Evolutionary conservation across 768 basidiomycete species (phyloP), one percentile per base, ranked within the genome.

Genomic region (Termitomyces heimii): DNA sequence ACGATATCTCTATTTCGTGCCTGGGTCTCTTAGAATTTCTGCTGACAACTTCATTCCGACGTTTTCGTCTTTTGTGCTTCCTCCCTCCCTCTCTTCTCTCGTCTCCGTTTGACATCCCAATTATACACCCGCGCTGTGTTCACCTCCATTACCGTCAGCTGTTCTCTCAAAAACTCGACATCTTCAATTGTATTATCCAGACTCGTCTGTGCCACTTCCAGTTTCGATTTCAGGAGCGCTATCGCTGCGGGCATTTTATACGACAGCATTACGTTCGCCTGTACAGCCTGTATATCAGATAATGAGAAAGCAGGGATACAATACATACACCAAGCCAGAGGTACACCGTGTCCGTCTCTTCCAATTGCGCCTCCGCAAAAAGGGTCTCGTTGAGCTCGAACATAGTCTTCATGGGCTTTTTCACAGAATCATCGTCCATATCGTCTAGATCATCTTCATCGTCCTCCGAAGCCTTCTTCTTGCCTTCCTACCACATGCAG

Each of bases 251-350:
- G 79, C 26, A 96, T 73, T 60, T 88, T 89, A 75, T 99, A 99
- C 0, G 94, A 91, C 2, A 99, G 77, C 96, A 98, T 98, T 2
- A 95, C 93, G 61, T 98, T 98, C 7, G 97, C 97, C 96, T 98
- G 61, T 10, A 35, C 14, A n/a, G 18, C 35, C 13, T n/a, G n/a
- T 20, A 26, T 48, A 26, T 34, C 5, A 37, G n/a, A 13, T 2
- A 43, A 24, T 31, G 35, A 29, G 39, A 37, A 35, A 53, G 39
- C n/a, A 29, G 52, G 22, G 40, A 9, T 24, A 52, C 56, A 24
- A 45, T 29, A 73, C 89, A 66, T 73, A 98, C 95, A 31, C 96
- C 96, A 20, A 99, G 84, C 96, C 97, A 99, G 28, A 99, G 76
- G 65, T 86, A 94, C 10, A 98, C 95, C 0, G 86, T 86, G 54